These are phyloP conservation scores for Pestalotiopsis sp. DNA, from an alignment of 2,329 filamentous ascomycete genomes.

Conservation along the genomic window DNA sequence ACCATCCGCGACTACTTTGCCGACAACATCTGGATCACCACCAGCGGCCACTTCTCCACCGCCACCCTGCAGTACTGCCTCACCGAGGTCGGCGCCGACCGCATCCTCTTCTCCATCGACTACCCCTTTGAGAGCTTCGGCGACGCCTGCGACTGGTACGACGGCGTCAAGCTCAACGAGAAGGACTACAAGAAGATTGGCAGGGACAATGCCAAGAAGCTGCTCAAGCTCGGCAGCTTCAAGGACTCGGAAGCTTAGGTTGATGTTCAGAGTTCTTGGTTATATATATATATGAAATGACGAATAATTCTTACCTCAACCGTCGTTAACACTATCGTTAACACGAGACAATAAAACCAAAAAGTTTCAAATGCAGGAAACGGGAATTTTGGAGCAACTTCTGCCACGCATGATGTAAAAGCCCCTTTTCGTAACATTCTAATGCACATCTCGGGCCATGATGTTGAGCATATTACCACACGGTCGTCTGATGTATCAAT, in stretches of 20 bases:
- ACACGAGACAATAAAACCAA: not conserved
- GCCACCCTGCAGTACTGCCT: slow-evolving; percentile 51
- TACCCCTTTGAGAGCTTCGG: slow-evolving; percentile 53
- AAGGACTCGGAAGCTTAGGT: slow-evolving; percentile 28
- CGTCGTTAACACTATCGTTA: not conserved
- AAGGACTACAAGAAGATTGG: slow-evolving; percentile 38
- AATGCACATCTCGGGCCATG: too few species aligned
- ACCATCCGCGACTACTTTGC: slow-evolving; percentile 54
- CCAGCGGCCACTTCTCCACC: slow-evolving; percentile 57
- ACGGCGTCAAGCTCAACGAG: slow-evolving; percentile 25
- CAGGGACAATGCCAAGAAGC: slow-evolving; percentile 42
- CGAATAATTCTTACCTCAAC: not conserved
- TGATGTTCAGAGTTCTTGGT: not conserved
- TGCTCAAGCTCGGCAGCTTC: slow-evolving; percentile 40
- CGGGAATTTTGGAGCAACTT: not conserved
- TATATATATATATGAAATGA: not conserved
- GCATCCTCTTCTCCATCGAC: slow-evolving; percentile 55
- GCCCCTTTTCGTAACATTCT: too few species aligned
- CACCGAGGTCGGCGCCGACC: slow-evolving; percentile 48
- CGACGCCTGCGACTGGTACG: slow-evolving; percentile 44
- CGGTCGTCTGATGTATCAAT: too few species aligned
- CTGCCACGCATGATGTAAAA: too few species aligned
- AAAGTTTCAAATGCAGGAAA: not conserved
- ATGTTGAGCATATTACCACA: too few species aligned
- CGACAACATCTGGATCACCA: slow-evolving; percentile 59